A percentile compares a stretch with the other conserved stretches of the same genome.
Evolutionary conservation across 2,329 filamentous ascomycete species (phyloP).

Genomic region (Cladobotryum mycophilum): DNA sequence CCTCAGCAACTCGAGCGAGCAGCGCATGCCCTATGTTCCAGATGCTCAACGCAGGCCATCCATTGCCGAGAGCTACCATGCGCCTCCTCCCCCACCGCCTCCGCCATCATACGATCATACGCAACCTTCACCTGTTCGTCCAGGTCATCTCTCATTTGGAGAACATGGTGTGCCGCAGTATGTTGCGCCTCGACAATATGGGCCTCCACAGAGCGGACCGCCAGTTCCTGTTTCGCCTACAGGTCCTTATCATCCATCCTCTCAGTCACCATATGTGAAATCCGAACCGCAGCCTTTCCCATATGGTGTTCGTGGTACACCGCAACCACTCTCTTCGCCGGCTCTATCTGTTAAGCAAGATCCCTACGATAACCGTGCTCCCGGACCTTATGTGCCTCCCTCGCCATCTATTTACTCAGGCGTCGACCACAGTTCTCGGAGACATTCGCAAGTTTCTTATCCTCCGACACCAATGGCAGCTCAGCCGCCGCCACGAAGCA

Average conservation of each 20-base stretch:
- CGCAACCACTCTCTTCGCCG: constrained; percentile 27
- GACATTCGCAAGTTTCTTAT: constrained; percentile 26
- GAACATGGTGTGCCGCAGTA: constrained; percentile 29
- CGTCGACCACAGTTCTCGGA: constrained; percentile 22
- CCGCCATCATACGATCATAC: constrained; percentile 25
- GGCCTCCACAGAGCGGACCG: constrained; percentile 26
- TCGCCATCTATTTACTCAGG: constrained; percentile 29
- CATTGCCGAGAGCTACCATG: constrained; percentile 37
- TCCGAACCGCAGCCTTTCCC: constrained; percentile 34
- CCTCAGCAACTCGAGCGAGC: constrained; percentile 52
- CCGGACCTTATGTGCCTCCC: constrained; percentile 32
- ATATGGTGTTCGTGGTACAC: constrained; percentile 23
- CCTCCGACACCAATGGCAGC: constrained; percentile 21
- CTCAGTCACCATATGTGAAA: constrained; percentile 36
- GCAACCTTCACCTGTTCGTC: constrained; percentile 17
- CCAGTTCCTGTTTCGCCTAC: constrained; percentile 29
- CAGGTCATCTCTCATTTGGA: constrained; percentile 30
- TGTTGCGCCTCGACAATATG: constrained; percentile 30
- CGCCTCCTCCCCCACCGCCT: constrained; percentile 27
- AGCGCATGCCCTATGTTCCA: constrained; percentile 35
- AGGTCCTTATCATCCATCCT: constrained; percentile 27
- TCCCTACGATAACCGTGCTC: constrained; percentile 32
- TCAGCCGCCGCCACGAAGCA: constrained; percentile 19
- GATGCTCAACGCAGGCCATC: constrained; percentile 42
- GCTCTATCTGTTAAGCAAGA: constrained; percentile 26